Evolutionary conservation across 768 basidiomycete species (phyloP), one percentile per base, ranked within the genome.

Genomic region (Ramaria sp.): DNA sequence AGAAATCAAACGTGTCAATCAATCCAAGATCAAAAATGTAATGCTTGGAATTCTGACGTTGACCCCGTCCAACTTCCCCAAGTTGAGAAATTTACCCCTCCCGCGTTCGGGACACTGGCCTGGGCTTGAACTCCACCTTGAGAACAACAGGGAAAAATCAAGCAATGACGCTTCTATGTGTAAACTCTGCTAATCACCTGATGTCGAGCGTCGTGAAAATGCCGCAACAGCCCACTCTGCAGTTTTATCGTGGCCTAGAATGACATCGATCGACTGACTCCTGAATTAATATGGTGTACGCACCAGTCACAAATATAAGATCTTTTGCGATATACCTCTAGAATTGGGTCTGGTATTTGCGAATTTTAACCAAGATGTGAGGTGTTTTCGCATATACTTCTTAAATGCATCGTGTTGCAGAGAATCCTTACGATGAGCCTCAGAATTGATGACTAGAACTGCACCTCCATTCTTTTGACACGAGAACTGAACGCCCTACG

Each of bases 291-390:
- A 1, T 7, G 16, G 42, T 20, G 32, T 22, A n/a, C 44, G 18
- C 24, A 55, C 53, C 53, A 22, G 53, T 55, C 27, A 55, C 53
- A 37, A 55, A 55, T 4, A 55, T 32, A 36, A 55, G 53, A 44
- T 55, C 53, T 28, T 44, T 16, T 30, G 30, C 24, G 43, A 32
- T 27, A 55, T 55, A 20, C 47, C 53, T 24, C 53, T 43, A 25
- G 12, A 25, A 47, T 47, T 25, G 15, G 42, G 53, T 15, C 20
- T 18, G 16, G 32, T 34, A 34, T 55, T 55, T 24, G 53, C 53
- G 36, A 55, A 48, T 1, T 24, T 15, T 9, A 13, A 38, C 53
- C 53, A 55, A 16, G 53, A 55, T 6, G 47, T 55, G 20, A 32
- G 16, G 34, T 55, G 53, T 47, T 44, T 55, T 9, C 47, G 42